Percentiles rank a stretch among this genome's conserved stretches.
Evolutionary conservation across 148 eudicot species (phyloP).

Genomic region (Camellia japonica): DNA sequence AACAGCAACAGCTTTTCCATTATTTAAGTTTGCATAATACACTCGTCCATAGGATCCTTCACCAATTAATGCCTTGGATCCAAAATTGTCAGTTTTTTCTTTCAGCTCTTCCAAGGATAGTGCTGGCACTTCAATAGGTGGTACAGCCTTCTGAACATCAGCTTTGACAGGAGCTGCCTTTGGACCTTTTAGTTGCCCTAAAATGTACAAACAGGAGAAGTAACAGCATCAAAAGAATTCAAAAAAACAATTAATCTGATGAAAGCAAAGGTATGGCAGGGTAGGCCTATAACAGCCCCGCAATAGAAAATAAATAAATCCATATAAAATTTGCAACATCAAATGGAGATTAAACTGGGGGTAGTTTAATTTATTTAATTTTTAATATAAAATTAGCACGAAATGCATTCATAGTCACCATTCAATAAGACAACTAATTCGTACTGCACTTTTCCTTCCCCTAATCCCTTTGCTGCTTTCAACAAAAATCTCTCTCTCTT

Average conservation of each 20-base stretch:
- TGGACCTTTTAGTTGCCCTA: constrained; percentile 38
- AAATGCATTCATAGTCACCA: background rate
- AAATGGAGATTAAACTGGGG: background rate
- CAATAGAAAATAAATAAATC: background rate
- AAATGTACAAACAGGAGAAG: background rate
- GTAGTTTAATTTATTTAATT: too few species aligned
- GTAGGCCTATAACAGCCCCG: background rate
- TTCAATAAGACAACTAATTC: background rate
- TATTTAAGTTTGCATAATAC: constrained; percentile 55
- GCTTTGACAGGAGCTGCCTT: constrained; percentile 47
- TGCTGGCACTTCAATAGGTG: constrained; percentile 59
- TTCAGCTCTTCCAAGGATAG: constrained; percentile 70
- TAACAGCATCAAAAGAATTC: background rate
- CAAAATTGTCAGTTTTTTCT: constrained; percentile 76
- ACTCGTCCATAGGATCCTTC: constrained; percentile 95
- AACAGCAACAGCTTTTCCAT: constrained; percentile 69
- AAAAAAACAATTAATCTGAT: background rate
- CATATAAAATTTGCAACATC: background rate
- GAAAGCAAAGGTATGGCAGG: background rate
- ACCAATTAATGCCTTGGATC: constrained; percentile 75
- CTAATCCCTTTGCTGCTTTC: background rate
- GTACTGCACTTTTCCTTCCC: background rate
- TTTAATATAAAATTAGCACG: too few species aligned
- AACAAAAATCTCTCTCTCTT: background rate
- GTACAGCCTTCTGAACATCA: constrained; percentile 50